A percentile compares a stretch with the other conserved stretches of the same genome.
phyloP scores from a whole-genome alignment of 176 grass and related monocot genomes.

The Zoysia pacifica region DNA sequence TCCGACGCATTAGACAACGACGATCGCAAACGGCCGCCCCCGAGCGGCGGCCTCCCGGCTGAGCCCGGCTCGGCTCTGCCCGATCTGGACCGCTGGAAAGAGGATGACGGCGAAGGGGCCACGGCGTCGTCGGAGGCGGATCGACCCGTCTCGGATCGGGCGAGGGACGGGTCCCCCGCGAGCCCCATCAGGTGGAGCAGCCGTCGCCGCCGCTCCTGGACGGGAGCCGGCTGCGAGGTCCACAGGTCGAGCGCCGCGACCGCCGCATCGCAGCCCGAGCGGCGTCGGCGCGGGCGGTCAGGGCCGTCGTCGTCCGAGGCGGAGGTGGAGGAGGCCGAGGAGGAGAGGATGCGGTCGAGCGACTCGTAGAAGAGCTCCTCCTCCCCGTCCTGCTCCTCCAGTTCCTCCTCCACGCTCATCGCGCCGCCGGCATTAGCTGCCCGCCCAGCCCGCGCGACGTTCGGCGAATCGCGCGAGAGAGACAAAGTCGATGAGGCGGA shows the following conservation, averaged over 20 bases:
- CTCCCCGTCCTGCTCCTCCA: conserved; percentile 46
- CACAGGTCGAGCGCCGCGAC: conserved; percentile 71
- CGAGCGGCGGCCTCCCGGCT: conserved; percentile 50
- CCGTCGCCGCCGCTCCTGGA: conserved; percentile 68
- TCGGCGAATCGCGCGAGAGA: conserved; percentile 37
- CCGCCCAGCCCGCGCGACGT: not conserved
- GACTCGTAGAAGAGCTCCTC: conserved; percentile 83
- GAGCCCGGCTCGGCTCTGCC: conserved; percentile 26
- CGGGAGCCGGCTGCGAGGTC: conserved; percentile 69
- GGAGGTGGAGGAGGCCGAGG: conserved; percentile 83
- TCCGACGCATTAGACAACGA: conserved; percentile 52
- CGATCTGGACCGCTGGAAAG: conserved; percentile 61
- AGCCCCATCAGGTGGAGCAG: conserved; percentile 75
- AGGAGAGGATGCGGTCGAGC: conserved; percentile 91
- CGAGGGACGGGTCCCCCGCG: conserved; percentile 45
- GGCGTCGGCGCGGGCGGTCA: conserved; percentile 44
- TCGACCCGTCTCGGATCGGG: conserved; percentile 37
- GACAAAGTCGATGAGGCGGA: not conserved
- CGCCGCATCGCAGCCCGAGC: conserved; percentile 47
- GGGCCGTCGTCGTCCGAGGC: conserved; percentile 60
- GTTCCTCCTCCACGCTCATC: conserved; percentile 76
- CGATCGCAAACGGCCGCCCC: conserved; percentile 34
- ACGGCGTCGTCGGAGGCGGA: conserved; percentile 32
- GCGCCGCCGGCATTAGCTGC: conserved; percentile 52
- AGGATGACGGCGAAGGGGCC: conserved; percentile 1